Conservation (phyloP, 768 basidiomycete species). For the Psilocybe tampanensis region DNA sequence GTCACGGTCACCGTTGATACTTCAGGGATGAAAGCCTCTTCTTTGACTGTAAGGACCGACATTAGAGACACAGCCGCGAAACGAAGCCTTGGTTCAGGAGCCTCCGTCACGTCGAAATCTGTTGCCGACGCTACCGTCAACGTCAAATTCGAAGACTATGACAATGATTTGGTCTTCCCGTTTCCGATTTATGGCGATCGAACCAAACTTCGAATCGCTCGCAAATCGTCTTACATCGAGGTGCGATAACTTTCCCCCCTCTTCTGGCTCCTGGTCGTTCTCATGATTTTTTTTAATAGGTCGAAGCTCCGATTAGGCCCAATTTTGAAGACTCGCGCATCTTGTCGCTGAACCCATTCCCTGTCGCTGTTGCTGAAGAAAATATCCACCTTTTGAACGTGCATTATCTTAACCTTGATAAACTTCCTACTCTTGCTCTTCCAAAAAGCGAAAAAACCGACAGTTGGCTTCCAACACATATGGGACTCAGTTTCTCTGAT, state of each 20-base stretch:
- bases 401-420: slow-evolving; percentile 27
- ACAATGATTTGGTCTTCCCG: slow-evolving; percentile 38
- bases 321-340: slow-evolving; percentile 15
- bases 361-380: slow-evolving; percentile 17
- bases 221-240: slow-evolving; percentile 56
- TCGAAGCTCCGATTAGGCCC: slow-evolving; percentile 27
- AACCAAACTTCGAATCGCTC: slow-evolving; percentile 47
- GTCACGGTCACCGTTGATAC: slow-evolving; percentile 15
- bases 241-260: slow-evolving; percentile 29
- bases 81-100: slow-evolving; percentile 20
- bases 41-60: slow-evolving; percentile 23
- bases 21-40: slow-evolving; percentile 7
- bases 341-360: slow-evolving; percentile 30
- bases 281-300: slow-evolving; percentile 20
- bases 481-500: slow-evolving; percentile 22
- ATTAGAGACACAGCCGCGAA: slow-evolving; percentile 20
- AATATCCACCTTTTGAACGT: slow-evolving; percentile 28
- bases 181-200: slow-evolving; percentile 42
- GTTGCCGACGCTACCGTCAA: slow-evolving; percentile 33
- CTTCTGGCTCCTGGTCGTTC: slow-evolving; percentile 15
- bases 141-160: slow-evolving; percentile 27
- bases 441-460: slow-evolving; percentile 9
- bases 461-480: slow-evolving; percentile 27
- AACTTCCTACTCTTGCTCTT: slow-evolving; percentile 13
- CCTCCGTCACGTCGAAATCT: slow-evolving; percentile 26